A percentile compares a stretch with the other conserved stretches of the same genome.
phyloP scores from a whole-genome alignment of 2,329 filamentous ascomycete genomes.

The Fusarium hainanense region DNA sequence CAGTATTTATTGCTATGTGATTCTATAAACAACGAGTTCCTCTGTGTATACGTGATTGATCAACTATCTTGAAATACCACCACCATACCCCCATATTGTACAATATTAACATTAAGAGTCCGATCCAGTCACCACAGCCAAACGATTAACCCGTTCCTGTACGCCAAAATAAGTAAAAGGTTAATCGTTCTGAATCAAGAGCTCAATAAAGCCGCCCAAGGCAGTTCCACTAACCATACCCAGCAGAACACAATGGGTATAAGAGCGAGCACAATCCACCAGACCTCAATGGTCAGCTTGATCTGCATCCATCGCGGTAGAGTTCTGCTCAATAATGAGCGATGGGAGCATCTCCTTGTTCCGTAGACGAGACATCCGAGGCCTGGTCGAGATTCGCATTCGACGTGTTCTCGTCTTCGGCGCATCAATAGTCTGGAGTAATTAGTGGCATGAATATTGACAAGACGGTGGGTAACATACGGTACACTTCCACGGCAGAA shows the following conservation, averaged over 20 bases:
- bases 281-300: conserved; percentile 59
- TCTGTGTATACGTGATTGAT: not conserved
- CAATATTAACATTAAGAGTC: not conserved
- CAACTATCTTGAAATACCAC: not conserved
- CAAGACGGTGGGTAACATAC: conserved; percentile 53
- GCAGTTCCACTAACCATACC: conserved; percentile 49
- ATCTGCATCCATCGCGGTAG: conserved; percentile 58
- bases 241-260: conserved; percentile 55
- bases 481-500: conserved; percentile 71
- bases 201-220: conserved; percentile 11
- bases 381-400: conserved; percentile 68
- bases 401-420: conserved; percentile 67
- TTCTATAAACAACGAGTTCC: not conserved
- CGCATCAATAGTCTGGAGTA: conserved; percentile 65
- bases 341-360: conserved; percentile 60
- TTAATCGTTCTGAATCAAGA: not conserved
- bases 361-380: conserved; percentile 67
- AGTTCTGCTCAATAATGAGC: conserved; percentile 58
- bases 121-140: not conserved
- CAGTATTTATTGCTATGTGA: not conserved
- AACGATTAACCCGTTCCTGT: not conserved
- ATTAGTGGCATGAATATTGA: not conserved
- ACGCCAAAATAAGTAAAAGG: not conserved
- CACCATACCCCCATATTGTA: not conserved
- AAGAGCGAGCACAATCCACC: conserved; percentile 60